Evolutionary conservation across 208 protist species (phyloP).

Genomic region (Acanthamoeba lugdunensis): DNA sequence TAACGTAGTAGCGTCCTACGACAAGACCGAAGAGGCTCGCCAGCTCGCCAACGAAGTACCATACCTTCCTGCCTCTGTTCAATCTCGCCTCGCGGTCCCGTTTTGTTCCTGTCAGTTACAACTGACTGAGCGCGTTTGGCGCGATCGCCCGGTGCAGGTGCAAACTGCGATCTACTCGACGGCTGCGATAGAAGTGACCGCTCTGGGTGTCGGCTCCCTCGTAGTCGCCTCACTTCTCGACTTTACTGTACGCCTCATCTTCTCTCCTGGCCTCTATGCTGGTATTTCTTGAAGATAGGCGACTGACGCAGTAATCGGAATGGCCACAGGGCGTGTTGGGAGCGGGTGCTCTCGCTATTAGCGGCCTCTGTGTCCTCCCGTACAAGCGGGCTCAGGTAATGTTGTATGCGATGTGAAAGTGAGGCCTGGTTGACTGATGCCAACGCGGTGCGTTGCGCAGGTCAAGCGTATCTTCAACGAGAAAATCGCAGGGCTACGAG

Average conservation of each 20-base stretch:
- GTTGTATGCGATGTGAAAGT: not conserved
- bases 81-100: too few species aligned
- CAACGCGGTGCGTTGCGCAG: not conserved
- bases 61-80: not conserved
- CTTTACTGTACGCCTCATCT: slow-evolving; percentile 12
- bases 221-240: slow-evolving; percentile 74
- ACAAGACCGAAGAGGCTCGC: slow-evolving; percentile 68
- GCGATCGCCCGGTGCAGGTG: slow-evolving; percentile 1
- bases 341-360: slow-evolving; percentile 65
- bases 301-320: not conserved
- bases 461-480: slow-evolving; percentile 20
- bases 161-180: slow-evolving; percentile 71
- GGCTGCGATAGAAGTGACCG: slow-evolving; percentile 71
- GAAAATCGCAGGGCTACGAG: not conserved
- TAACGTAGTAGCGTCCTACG: slow-evolving; percentile 47
- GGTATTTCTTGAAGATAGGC: not conserved
- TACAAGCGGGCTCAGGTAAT: slow-evolving; percentile 60
- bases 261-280: not conserved
- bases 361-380: slow-evolving; percentile 74
- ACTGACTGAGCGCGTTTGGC: not conserved
- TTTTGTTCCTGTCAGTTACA: too few species aligned
- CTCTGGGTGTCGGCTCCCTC: slow-evolving; percentile 73
- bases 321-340: slow-evolving; percentile 75
- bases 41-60: slow-evolving; percentile 44
- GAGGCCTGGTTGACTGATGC: not conserved